These are phyloP conservation scores for Neurospora sp. DNA, from an alignment of 495 filamentous ascomycete genomes.

Conservation along the genomic window DNA sequence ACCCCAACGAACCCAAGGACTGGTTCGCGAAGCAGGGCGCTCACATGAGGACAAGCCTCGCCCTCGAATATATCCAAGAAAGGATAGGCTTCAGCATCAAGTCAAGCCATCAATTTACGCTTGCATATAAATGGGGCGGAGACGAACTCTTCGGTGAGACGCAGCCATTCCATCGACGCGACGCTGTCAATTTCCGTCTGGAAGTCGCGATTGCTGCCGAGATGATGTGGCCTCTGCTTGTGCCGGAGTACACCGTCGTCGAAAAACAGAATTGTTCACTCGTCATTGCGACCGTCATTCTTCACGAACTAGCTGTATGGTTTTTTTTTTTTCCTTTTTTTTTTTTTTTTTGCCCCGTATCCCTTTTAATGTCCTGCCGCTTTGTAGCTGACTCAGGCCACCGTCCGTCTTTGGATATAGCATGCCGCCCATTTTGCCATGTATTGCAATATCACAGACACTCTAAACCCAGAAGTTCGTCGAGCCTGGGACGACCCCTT, in stretches of 20 bases:
- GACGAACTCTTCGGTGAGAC: background rate
- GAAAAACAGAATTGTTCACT: slow-evolving; percentile 21
- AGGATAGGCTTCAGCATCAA: background rate
- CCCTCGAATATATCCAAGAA: background rate
- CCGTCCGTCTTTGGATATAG: slow-evolving; percentile 3
- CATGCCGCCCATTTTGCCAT: slow-evolving; percentile 14
- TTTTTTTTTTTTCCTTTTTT: background rate
- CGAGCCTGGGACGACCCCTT: slow-evolving; percentile 8
- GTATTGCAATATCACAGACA: background rate
- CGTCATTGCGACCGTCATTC: slow-evolving; percentile 15
- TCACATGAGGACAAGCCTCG: background rate
- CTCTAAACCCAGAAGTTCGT: too few relatives aligned
- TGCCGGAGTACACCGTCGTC: slow-evolving; percentile 14
- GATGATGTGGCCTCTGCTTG: slow-evolving; percentile 25
- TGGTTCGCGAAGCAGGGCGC: background rate
- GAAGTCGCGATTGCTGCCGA: slow-evolving; percentile 11
- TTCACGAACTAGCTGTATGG: slow-evolving; percentile 25
- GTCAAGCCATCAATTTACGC: background rate
- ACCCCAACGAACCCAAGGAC: background rate
- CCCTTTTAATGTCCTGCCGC: background rate
- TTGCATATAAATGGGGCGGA: background rate
- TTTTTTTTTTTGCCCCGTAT: background rate
- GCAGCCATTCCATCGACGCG: background rate
- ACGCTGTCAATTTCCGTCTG: background rate
- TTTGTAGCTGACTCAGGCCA: background rate